A percentile compares a stretch with the other conserved stretches of the same genome.
Conservation (phyloP, 805 yeast genomes). For the Metschnikowia koreensis region DNA sequence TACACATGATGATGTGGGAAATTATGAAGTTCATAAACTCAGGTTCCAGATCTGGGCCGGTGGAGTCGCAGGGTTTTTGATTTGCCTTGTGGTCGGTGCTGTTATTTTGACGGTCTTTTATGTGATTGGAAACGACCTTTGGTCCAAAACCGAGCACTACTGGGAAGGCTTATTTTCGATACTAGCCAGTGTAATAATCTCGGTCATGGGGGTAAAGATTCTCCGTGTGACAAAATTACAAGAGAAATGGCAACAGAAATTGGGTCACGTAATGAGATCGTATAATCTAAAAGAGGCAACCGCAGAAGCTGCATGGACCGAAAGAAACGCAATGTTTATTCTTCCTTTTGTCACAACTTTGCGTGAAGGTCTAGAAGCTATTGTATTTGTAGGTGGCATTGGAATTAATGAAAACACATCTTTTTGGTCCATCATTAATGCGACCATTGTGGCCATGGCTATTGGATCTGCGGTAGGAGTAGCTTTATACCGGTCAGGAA, state of each 20-base stretch:
- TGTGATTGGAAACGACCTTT: conserved; percentile 41
- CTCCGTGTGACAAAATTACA: conserved; percentile 45
- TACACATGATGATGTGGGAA: not conserved
- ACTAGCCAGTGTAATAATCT: conserved; percentile 43
- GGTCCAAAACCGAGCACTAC: conserved; percentile 47
- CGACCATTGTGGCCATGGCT: conserved; percentile 56
- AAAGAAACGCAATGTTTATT: conserved; percentile 68
- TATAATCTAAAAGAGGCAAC: conserved; percentile 24
- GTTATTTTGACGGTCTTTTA: conserved; percentile 40
- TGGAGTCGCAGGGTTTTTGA: conserved; percentile 38
- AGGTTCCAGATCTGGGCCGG: conserved; percentile 45
- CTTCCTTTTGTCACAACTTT: conserved; percentile 83
- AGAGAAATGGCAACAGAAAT: conserved; percentile 43
- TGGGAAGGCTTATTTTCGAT: conserved; percentile 49
- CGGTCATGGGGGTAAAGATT: conserved; percentile 46
- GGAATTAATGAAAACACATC: conserved; percentile 72
- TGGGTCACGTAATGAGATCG: conserved; percentile 27
- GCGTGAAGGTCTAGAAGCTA: conserved; percentile 90
- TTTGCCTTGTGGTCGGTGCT: conserved; percentile 41
- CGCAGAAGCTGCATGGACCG: conserved; percentile 27
- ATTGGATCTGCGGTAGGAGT: conserved; percentile 65
- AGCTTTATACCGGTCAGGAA: conserved; percentile 73
- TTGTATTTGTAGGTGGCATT: conserved; percentile 87
- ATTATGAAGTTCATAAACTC: conserved; percentile 21
- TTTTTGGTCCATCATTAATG: conserved; percentile 53